phyloP scores from a whole-genome alignment of 768 basidiomycete genomes.

The Phallus indusiatus region DNA sequence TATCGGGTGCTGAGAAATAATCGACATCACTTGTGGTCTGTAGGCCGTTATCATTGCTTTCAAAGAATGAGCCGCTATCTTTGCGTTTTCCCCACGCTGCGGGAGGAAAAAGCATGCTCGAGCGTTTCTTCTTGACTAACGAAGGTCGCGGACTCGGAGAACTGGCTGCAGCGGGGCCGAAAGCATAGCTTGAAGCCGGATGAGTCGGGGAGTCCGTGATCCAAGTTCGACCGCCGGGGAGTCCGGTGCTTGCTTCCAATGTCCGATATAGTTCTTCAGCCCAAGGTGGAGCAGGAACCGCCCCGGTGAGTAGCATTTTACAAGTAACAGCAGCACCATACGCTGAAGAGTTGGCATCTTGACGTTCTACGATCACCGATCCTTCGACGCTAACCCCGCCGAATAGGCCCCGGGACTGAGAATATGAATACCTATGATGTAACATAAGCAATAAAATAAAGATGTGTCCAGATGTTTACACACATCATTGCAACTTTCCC shows the following conservation, averaged over 20 bases:
- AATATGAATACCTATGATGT: conserved; percentile 68
- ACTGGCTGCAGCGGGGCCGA: conserved; percentile 43
- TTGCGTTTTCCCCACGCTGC: conserved; percentile 46
- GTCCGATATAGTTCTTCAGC: conserved; percentile 64
- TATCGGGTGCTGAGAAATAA: not conserved
- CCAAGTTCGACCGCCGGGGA: conserved; percentile 64
- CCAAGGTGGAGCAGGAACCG: conserved; percentile 68
- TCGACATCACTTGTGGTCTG: too few species aligned
- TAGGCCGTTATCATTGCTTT: conserved; percentile 10
- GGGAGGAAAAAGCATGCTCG: conserved; percentile 48
- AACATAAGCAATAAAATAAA: not conserved
- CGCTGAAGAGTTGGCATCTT: conserved; percentile 84
- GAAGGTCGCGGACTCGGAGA: conserved; percentile 24
- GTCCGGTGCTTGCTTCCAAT: conserved; percentile 60
- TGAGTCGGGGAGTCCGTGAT: conserved; percentile 36
- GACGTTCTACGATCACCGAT: conserved; percentile 85
- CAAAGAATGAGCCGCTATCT: conserved; percentile 49
- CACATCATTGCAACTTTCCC: conserved; percentile 92
- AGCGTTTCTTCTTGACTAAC: conserved; percentile 34
- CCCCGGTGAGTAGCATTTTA: conserved; percentile 73
- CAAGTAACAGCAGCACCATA: conserved; percentile 66
- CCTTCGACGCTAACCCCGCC: conserved; percentile 87
- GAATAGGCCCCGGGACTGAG: conserved; percentile 87
- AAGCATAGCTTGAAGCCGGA: conserved; percentile 40
- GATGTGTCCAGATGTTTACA: not conserved